These are phyloP conservation scores for Candida ipomoeae DNA, from an alignment of 805 yeast genomes.

Conservation along the genomic window DNA sequence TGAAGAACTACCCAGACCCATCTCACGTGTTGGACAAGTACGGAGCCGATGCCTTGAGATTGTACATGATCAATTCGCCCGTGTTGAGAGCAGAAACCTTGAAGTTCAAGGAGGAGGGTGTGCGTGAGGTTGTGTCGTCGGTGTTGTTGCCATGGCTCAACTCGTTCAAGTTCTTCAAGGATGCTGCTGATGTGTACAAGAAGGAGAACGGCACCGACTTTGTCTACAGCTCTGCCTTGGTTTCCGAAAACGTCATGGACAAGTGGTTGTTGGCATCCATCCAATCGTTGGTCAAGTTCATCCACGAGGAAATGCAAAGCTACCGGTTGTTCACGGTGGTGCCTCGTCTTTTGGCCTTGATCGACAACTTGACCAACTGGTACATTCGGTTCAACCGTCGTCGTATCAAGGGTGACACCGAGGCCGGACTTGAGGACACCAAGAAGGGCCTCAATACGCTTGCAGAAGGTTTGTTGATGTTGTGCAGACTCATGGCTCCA, in stretches of 20 bases:
- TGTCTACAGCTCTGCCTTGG: conserved; percentile 60
- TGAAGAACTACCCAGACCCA: conserved; percentile 98
- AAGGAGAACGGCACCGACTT: conserved; percentile 71
- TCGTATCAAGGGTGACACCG: conserved; percentile 85
- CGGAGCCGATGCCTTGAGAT: conserved; percentile 97
- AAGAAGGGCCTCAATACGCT: conserved; percentile 83
- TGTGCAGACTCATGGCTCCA: conserved; percentile 97
- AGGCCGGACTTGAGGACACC: conserved; percentile 80
- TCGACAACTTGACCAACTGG: conserved; percentile 97
- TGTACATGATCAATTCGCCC: conserved; percentile 95
- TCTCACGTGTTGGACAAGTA: conserved; percentile 71
- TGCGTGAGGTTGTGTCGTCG: conserved; percentile 92
- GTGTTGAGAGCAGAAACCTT: conserved; percentile 94
- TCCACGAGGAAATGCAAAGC: conserved; percentile 84
- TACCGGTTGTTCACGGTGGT: conserved; percentile 95
- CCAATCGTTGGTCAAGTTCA: conserved; percentile 82
- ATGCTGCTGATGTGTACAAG: conserved; percentile 79
- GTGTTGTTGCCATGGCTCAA: conserved; percentile 99
- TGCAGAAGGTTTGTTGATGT: conserved; percentile 82
- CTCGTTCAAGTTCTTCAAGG: conserved; percentile 93
- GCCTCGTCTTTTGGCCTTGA: conserved; percentile 80
- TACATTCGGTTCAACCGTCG: conserved; percentile 97
- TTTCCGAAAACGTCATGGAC: conserved; percentile 90
- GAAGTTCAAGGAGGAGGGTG: conserved; percentile 98
- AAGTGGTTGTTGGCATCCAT: conserved; percentile 95